Evolutionary conservation across 805 yeast genomes (phyloP).

Genomic region (Sporopachydermia lactativora): DNA sequence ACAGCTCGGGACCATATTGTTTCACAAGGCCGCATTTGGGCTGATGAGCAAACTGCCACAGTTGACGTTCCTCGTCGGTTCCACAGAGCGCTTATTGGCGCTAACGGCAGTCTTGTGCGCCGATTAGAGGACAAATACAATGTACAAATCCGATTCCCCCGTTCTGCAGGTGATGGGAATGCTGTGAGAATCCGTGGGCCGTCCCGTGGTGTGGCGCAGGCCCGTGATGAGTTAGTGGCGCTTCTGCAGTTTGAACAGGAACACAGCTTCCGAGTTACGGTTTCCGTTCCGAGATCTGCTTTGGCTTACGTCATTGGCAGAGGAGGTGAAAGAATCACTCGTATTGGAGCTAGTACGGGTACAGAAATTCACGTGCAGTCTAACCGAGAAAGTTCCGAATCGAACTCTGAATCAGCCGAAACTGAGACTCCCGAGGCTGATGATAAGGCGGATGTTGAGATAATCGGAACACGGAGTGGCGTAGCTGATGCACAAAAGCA

Average conservation of each 20-base stretch:
- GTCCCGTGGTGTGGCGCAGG: slow-evolving; percentile 74
- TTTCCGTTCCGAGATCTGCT: slow-evolving; percentile 59
- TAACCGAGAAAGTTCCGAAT: slow-evolving; percentile 38
- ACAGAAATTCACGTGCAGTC: slow-evolving; percentile 25
- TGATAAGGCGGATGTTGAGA: slow-evolving; percentile 41
- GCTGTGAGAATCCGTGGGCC: slow-evolving; percentile 77
- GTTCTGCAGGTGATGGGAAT: slow-evolving; percentile 24
- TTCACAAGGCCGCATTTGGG: slow-evolving; percentile 56
- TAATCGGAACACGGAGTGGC: slow-evolving; percentile 67
- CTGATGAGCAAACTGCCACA: slow-evolving; percentile 61
- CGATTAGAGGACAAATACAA: slow-evolving; percentile 80
- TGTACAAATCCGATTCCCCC: slow-evolving; percentile 69
- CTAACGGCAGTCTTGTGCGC: slow-evolving; percentile 64
- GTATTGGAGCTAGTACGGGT: slow-evolving; percentile 58
- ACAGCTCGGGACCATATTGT: slow-evolving; percentile 49
- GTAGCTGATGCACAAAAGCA: slow-evolving; percentile 57
- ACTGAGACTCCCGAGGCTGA: too few relatives aligned
- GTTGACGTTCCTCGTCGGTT: slow-evolving; percentile 60
- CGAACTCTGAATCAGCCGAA: slow-evolving; percentile 28
- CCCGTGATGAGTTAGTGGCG: slow-evolving; percentile 73
- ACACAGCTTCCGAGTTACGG: slow-evolving; percentile 54
- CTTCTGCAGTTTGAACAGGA: slow-evolving; percentile 77
- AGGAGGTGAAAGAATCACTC: slow-evolving; percentile 69
- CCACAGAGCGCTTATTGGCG: slow-evolving; percentile 76
- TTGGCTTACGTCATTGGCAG: slow-evolving; percentile 83